Evolutionary conservation across 2,329 filamentous ascomycete species (phyloP), one percentile per base, ranked within the genome.

Genomic region (Pestalotiopsis sp.): DNA sequence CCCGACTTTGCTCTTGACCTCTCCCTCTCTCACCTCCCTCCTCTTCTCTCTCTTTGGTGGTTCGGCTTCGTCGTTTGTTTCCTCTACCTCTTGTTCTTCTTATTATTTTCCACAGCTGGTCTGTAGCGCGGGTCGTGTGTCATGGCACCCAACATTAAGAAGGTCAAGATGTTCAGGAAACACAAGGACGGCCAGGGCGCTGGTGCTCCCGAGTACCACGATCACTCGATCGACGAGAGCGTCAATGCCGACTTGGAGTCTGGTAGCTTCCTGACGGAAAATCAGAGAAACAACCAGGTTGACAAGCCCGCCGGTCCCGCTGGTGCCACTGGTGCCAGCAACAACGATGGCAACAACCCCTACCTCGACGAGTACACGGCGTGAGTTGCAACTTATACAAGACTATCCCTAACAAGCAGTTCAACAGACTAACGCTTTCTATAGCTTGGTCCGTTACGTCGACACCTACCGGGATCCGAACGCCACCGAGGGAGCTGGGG

Each of bases 391-490:
- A 20, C 49, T 4, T n/a, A 5, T 27, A 31, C 57, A 13, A 13
- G 3, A 59, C 17, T 27, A 36, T 20, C 13, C 13, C 31, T 62
- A 5, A 11, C 13, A 5, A 62, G 59, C 59, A 62, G 14, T n/a
- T 39, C 12, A 59, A 4, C 27, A 27, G 61, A 57, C 68, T 75
- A 69, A 73, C 57, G 31, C 9, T 38, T 4, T 7, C 6, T 4
- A 17, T 39, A 76, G 74, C 60, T 64, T 76, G 68, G 71, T 79
- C 66, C 76, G 78, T 66, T 81, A 79, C 69, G 79, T 81, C 69
- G 79, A 80, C 67, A 80, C 76, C 55, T 81, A 81, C 71, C 76
- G 79, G 70, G 80, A 81, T 71, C 73, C 78, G 14, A 72, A 75
- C 70, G 73, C 73, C 55, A 76, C 77, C 69, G 71, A 72, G 41